Conservation (phyloP, 2,329 filamentous ascomycete species). For the Alternaria sp. region DNA sequence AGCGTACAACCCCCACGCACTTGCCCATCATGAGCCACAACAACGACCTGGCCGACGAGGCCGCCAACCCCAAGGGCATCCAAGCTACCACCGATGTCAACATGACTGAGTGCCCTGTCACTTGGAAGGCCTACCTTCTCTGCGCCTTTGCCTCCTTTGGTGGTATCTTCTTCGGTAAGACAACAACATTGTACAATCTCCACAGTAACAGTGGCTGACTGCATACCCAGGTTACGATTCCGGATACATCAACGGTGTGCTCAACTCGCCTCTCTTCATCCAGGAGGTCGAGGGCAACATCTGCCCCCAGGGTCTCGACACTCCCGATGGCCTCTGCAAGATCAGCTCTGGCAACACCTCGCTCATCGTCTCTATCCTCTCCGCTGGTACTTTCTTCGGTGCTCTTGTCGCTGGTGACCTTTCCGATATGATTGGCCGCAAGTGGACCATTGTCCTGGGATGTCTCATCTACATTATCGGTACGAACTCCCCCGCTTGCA, state of each 20-base stretch:
- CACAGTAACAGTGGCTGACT: not conserved
- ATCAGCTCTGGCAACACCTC: conserved; percentile 60
- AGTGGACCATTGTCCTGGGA: conserved; percentile 61
- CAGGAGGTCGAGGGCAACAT: conserved; percentile 49
- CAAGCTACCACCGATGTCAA: conserved; percentile 1
- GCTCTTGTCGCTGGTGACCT: conserved; percentile 70
- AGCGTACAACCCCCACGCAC: not conserved
- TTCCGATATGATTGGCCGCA: conserved; percentile 74
- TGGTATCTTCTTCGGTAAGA: conserved; percentile 67
- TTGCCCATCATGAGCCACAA: not conserved
- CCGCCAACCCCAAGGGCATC: conserved; percentile 1
- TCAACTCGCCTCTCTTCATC: conserved; percentile 52
- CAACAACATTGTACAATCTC: not conserved
- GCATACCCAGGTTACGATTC: conserved; percentile 69
- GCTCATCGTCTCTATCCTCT: conserved; percentile 81
- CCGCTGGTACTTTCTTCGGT: conserved; percentile 79
- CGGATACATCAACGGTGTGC: conserved; percentile 74
- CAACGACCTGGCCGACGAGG: not conserved
- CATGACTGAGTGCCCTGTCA: conserved; percentile 54
- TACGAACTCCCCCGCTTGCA: conserved; percentile 17
- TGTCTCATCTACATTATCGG: conserved; percentile 47
- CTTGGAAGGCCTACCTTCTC: conserved; percentile 53
- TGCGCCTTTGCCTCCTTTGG: conserved; percentile 58
- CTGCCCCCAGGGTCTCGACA: not conserved
- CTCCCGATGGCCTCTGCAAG: not conserved